These are phyloP conservation scores for Physcia stellaris DNA, from an alignment of 495 filamentous ascomycete genomes.

Conservation along the genomic window DNA sequence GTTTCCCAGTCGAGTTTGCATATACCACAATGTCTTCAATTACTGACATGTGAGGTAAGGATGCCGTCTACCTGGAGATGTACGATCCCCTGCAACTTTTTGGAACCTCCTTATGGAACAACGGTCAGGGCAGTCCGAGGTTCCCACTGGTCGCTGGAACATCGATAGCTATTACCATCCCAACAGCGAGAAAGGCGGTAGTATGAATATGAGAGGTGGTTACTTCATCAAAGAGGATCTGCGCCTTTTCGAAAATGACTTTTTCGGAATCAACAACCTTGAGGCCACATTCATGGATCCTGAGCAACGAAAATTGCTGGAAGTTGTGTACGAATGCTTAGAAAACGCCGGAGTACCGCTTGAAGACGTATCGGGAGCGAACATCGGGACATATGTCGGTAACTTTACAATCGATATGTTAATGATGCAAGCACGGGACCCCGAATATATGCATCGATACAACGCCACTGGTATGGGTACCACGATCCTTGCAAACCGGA, in stretches of 20 bases:
- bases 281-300: conserved; percentile 37
- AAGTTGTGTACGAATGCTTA: conserved; percentile 34
- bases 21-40: too few relatives aligned
- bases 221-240: conserved; percentile 18
- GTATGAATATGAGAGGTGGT: conserved; percentile 11
- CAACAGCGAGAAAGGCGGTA: neutral
- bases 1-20: too few relatives aligned
- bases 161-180: conserved; percentile 29
- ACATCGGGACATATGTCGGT: neutral
- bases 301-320: conserved; percentile 33
- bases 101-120: conserved; percentile 16
- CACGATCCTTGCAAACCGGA: conserved; percentile 7
- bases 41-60: too few relatives aligned
- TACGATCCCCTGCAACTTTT: conserved; percentile 28
- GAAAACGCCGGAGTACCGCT: conserved; percentile 13
- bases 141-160: conserved; percentile 25
- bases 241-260: conserved; percentile 32
- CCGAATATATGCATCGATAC: neutral
- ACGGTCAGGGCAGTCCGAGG: conserved; percentile 8
- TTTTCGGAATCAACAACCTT: conserved; percentile 34
- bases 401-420: conserved; percentile 1
- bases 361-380: neutral
- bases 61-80: conserved; percentile 30
- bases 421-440: conserved; percentile 2
- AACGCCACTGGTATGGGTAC: conserved; percentile 2